Conservation (phyloP, 768 basidiomycete species). For the Boletus patriciae region DNA sequence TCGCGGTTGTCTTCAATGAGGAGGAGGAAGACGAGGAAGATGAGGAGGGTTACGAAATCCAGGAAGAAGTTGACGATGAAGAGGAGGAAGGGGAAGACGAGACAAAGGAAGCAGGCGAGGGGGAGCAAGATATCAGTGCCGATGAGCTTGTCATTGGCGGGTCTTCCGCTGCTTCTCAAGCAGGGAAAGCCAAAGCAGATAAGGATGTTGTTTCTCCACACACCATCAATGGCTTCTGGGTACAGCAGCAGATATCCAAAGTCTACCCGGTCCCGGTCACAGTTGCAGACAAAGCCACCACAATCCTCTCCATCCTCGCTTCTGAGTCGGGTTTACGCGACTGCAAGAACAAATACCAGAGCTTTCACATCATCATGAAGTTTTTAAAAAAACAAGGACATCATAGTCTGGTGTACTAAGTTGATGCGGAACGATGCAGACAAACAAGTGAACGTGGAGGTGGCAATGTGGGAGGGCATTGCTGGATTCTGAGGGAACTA, state of each 20-base stretch:
- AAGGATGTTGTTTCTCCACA: conserved; percentile 86
- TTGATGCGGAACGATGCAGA: conserved; percentile 87
- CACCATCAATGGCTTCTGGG: conserved; percentile 96
- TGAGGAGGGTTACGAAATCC: conserved; percentile 86
- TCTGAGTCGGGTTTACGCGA: conserved; percentile 88
- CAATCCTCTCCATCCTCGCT: conserved; percentile 80
- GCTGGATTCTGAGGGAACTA: conserved; percentile 92
- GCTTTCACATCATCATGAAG: conserved; percentile 85
- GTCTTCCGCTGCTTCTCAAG: conserved; percentile 47
- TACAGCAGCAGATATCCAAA: conserved; percentile 89
- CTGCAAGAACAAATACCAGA: conserved; percentile 92
- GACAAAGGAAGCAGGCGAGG: conserved; percentile 42
- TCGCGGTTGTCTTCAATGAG: conserved; percentile 65
- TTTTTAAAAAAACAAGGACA: conserved; percentile 93
- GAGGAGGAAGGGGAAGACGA: conserved; percentile 56
- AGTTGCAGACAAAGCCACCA: conserved; percentile 84
- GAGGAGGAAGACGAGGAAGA: conserved; percentile 95
- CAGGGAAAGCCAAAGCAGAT: conserved; percentile 55
- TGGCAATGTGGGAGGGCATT: conserved; percentile 95
- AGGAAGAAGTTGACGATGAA: conserved; percentile 77
- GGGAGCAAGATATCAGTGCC: conserved; percentile 49
- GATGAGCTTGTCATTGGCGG: conserved; percentile 82
- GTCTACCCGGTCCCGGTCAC: conserved; percentile 94
- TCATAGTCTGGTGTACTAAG: conserved; percentile 97
- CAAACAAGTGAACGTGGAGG: conserved; percentile 89